phyloP scores from a whole-genome alignment of 495 filamentous ascomycete genomes.

The Pyronema omphalodes region DNA sequence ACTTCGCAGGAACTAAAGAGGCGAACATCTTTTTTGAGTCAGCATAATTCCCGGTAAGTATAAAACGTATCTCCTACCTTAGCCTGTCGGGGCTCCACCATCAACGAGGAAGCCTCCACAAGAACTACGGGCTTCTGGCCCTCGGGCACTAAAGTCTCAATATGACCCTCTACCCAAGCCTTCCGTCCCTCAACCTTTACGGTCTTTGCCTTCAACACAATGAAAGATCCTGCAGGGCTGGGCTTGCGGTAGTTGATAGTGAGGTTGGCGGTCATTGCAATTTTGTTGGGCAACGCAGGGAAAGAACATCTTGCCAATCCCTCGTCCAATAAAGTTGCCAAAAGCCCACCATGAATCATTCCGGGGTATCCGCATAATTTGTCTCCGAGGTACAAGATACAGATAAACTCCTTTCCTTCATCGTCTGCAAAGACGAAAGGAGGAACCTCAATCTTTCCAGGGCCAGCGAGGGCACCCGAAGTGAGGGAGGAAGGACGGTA shows the following conservation, averaged over 20 bases:
- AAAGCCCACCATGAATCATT: constrained; percentile 75
- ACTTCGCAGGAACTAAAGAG: background rate
- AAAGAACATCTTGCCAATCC: constrained; percentile 83
- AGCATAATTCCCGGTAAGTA: background rate
- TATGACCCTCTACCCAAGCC: constrained; percentile 82
- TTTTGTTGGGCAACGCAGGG: constrained; percentile 66
- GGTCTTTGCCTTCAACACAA: constrained; percentile 65
- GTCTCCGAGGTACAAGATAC: constrained; percentile 59
- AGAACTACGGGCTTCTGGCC: constrained; percentile 46
- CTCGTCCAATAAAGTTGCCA: constrained; percentile 87
- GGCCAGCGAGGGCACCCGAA: constrained; percentile 57
- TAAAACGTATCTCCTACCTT: constrained; percentile 29
- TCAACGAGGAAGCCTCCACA: constrained; percentile 66
- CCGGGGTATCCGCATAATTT: constrained; percentile 83
- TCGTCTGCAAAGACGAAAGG: constrained; percentile 57
- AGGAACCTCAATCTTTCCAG: constrained; percentile 61
- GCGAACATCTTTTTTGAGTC: background rate
- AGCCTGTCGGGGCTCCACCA: constrained; percentile 74
- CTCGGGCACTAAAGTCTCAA: constrained; percentile 56
- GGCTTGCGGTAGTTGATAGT: constrained; percentile 79
- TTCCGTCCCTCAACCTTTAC: constrained; percentile 84
- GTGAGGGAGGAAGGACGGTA: constrained; percentile 61
- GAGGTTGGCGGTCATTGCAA: constrained; percentile 79
- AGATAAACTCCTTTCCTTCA: constrained; percentile 51
- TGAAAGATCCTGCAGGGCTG: constrained; percentile 52